phyloP scores from a whole-genome alignment of 176 grass and related monocot genomes.

The Bonia amplexicaulis region DNA sequence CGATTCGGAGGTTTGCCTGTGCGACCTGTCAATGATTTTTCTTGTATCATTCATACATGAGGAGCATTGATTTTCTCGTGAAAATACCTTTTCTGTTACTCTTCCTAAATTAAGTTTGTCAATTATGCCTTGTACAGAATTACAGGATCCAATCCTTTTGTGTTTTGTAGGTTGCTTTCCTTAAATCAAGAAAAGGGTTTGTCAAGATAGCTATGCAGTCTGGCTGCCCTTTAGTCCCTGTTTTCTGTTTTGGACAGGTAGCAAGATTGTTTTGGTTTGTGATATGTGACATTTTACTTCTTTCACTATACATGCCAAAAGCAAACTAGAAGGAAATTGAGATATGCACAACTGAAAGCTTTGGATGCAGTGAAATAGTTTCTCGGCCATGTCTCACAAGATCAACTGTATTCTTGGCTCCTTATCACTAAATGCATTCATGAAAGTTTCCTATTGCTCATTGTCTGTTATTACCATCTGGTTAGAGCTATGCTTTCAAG shows the following conservation, averaged over 20 bases:
- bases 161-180: slow-evolving; percentile 64
- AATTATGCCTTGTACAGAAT: too few species aligned
- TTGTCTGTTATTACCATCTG: not conserved
- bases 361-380: not conserved
- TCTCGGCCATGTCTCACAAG: not conserved
- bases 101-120: too few species aligned
- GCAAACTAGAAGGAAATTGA: not conserved
- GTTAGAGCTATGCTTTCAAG: slow-evolving; percentile 64
- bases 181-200: slow-evolving; percentile 92
- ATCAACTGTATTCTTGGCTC: not conserved
- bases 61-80: not conserved
- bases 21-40: not conserved
- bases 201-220: slow-evolving; percentile 82
- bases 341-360: not conserved
- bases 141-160: too few species aligned
- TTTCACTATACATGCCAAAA: too few species aligned
- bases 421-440: not conserved
- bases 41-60: not conserved
- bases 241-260: slow-evolving; percentile 88
- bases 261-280: not conserved
- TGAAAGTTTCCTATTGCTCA: not conserved
- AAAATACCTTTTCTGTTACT: not conserved
- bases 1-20: slow-evolving; percentile 58
- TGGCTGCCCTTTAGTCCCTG: slow-evolving; percentile 74
- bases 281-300: too few species aligned